phyloP scores from a whole-genome alignment of 345 rosid genomes.

The Citrus mangshanensis region DNA sequence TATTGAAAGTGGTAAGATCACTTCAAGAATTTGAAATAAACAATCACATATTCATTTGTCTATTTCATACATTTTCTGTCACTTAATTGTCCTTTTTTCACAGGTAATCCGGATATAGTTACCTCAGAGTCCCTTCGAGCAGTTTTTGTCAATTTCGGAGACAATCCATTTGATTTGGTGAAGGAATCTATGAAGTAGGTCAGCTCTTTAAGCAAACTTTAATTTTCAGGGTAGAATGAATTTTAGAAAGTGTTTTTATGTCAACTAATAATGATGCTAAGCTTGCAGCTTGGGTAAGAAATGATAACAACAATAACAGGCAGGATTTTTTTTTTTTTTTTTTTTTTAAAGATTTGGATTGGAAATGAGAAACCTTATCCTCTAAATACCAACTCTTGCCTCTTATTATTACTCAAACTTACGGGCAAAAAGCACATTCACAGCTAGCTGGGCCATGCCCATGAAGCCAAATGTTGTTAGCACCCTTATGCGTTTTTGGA shows the following conservation, averaged over 20 bases:
- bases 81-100: slow-evolving; percentile 14
- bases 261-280: no score
- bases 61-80: background rate
- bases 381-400: no score
- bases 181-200: slow-evolving; percentile 62
- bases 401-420: no score
- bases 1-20: slow-evolving; percentile 43
- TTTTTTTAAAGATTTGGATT: no score
- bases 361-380: no score
- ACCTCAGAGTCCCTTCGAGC: slow-evolving; percentile 43
- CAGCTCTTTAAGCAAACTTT: slow-evolving; percentile 29
- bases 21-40: background rate
- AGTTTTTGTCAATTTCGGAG: slow-evolving; percentile 47
- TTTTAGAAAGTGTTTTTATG: background rate
- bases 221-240: background rate
- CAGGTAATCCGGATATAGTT: slow-evolving; percentile 48
- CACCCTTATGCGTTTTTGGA: slow-evolving; percentile 1
- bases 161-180: slow-evolving; percentile 51
- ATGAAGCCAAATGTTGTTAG: background rate
- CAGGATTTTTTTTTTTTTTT: no score
- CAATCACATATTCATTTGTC: background rate
- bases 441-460: no score
- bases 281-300: no score
- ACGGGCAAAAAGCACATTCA: no score
- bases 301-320: no score